Conservation (phyloP, 1,284 basidiomycete genomes). For the Sphaerobolus stellatus region DNA sequence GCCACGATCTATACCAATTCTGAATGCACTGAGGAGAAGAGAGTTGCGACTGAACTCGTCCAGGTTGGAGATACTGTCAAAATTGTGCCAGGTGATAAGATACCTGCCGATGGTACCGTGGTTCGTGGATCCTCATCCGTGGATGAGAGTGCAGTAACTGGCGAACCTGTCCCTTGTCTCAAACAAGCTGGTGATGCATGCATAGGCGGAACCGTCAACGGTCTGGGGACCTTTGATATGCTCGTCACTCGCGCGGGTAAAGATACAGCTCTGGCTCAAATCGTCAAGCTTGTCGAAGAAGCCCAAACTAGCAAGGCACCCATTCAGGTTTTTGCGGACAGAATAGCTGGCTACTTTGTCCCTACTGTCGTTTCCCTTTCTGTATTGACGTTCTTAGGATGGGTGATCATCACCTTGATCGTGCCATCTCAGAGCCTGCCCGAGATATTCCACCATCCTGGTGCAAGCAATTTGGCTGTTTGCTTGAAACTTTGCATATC, state of each 20-base stretch:
- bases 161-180: conserved; percentile 88
- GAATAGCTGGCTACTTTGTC: conserved; percentile 93
- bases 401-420: conserved; percentile 77
- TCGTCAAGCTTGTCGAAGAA: conserved; percentile 95
- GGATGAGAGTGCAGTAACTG: conserved; percentile 97
- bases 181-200: conserved; percentile 84
- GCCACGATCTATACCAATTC: conserved; percentile 93
- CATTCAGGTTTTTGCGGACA: conserved; percentile 96
- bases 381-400: conserved; percentile 77
- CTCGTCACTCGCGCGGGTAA: conserved; percentile 92
- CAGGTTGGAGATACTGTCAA: conserved; percentile 94
- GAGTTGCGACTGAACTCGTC: conserved; percentile 91
- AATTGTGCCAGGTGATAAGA: conserved; percentile 93
- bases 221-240: conserved; percentile 95
- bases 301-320: conserved; percentile 98
- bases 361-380: conserved; percentile 88
- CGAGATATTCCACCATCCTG: conserved; percentile 79
- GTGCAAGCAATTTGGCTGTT: conserved; percentile 84
- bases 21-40: conserved; percentile 79
- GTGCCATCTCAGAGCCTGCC: conserved; percentile 67
- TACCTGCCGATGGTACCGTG: conserved; percentile 94
- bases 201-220: conserved; percentile 97
- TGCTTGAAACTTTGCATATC: conserved; percentile 98
- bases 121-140: conserved; percentile 82
- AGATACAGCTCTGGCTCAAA: conserved; percentile 94